Evolutionary conservation across 2,329 filamentous ascomycete genomes (phyloP).

Genomic region (Talaromyces sp.): DNA sequence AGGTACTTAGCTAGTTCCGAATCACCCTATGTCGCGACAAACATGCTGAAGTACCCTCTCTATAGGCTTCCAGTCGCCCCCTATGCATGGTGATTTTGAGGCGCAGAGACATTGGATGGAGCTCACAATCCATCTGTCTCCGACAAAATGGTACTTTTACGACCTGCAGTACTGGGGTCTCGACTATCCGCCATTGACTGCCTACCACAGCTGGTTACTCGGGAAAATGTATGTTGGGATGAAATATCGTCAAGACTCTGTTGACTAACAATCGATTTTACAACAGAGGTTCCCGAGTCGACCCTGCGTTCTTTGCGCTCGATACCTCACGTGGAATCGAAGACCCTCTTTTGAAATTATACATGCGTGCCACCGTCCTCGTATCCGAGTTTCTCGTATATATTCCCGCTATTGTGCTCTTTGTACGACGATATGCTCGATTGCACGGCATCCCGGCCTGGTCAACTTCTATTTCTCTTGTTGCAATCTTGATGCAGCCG

Average conservation of each 20-base stretch:
- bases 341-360: slow-evolving; percentile 75
- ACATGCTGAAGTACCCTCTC: slow-evolving; percentile 5
- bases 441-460: slow-evolving; percentile 72
- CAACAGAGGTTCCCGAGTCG: slow-evolving; percentile 63
- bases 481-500: slow-evolving; percentile 88
- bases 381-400: slow-evolving; percentile 88
- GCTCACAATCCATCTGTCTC: slow-evolving; percentile 77
- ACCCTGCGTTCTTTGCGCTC: slow-evolving; percentile 82
- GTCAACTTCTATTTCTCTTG: slow-evolving; percentile 77
- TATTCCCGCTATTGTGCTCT: slow-evolving; percentile 77
- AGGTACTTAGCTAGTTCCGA: slow-evolving; percentile 50
- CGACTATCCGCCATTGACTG: slow-evolving; percentile 94
- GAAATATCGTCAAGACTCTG: neutral
- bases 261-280: slow-evolving; percentile 13
- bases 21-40: neutral
- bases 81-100: slow-evolving; percentile 96
- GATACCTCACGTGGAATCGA: slow-evolving; percentile 76
- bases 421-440: slow-evolving; percentile 73
- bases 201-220: slow-evolving; percentile 95
- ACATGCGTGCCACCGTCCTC: slow-evolving; percentile 89
- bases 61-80: slow-evolving; percentile 69
- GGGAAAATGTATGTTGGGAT: slow-evolving; percentile 64
- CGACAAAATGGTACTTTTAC: slow-evolving; percentile 97
- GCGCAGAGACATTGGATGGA: slow-evolving; percentile 99
- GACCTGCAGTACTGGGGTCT: slow-evolving; percentile 96